Conservation (phyloP, 1,284 basidiomycete genomes). For the Fomitopsis pinicola region DNA sequence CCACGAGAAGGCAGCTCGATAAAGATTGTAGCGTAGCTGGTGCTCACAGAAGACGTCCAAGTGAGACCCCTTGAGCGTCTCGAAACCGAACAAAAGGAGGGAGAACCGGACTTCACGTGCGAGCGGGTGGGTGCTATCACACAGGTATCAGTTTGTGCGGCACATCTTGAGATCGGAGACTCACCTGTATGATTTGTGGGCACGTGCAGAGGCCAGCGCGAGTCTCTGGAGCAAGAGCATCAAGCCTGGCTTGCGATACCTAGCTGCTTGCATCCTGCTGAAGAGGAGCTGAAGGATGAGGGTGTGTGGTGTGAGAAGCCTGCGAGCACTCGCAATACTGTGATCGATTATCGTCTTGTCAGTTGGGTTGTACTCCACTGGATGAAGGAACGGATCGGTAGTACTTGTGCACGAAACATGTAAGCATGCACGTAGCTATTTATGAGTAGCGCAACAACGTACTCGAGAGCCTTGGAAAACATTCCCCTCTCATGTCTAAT, state of each 20-base stretch:
- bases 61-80: conserved; percentile 84
- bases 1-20: conserved; percentile 84
- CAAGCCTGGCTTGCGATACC: conserved; percentile 82
- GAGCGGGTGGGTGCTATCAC: conserved; percentile 80
- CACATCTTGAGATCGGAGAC: neutral
- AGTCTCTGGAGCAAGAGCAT: conserved; percentile 85
- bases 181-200: conserved; percentile 73
- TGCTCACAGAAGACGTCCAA: conserved; percentile 86
- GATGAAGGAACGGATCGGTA: conserved; percentile 83
- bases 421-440: neutral
- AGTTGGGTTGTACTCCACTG: conserved; percentile 88
- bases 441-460: conserved; percentile 26
- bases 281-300: conserved; percentile 88
- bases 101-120: conserved; percentile 89
- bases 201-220: conserved; percentile 72
- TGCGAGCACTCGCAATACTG: conserved; percentile 64
- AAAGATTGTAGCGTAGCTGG: conserved; percentile 73
- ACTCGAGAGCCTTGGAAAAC: conserved; percentile 82
- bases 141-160: neutral
- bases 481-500: conserved; percentile 77
- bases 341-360: conserved; percentile 84
- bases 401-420: conserved; percentile 45
- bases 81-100: conserved; percentile 90
- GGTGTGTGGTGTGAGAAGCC: conserved; percentile 79
- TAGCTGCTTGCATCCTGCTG: conserved; percentile 90